Evolutionary conservation across 169 alveolate genomes (phyloP).

Genomic region (Plasmodium vinckei): DNA sequence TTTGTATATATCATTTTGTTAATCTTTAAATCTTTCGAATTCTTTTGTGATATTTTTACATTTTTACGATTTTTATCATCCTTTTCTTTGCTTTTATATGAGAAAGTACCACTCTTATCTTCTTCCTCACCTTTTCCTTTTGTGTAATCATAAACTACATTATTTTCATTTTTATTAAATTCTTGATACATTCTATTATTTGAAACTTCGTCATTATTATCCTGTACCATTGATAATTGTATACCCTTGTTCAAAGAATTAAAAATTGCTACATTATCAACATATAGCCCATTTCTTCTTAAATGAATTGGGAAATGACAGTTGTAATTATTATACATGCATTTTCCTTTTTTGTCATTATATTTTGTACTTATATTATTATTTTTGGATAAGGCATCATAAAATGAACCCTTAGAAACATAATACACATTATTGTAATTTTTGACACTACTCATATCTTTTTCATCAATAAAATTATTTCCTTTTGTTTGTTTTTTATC

Average conservation of each 20-base stretch:
- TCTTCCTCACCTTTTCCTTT: background rate
- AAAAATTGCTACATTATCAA: conserved; percentile 57
- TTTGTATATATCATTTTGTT: conserved; percentile 11
- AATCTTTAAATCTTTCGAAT: background rate
- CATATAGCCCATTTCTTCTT: conserved; percentile 74
- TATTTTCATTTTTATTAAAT: background rate
- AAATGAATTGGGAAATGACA: conserved; percentile 77
- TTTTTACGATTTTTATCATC: background rate
- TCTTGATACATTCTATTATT: background rate
- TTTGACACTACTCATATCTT: conserved; percentile 5
- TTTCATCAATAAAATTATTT: conserved; percentile 12
- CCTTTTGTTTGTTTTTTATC: conserved; percentile 15
- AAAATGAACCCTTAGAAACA: conserved; percentile 54
- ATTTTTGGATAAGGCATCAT: conserved; percentile 36
- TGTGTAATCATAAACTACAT: background rate
- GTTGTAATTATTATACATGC: conserved; percentile 72
- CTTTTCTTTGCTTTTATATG: background rate
- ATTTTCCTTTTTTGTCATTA: conserved; percentile 23
- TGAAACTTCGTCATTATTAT: background rate
- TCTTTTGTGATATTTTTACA: conserved; percentile 1
- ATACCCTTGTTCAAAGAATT: conserved; percentile 40
- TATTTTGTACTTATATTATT: conserved; percentile 1
- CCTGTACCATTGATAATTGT: conserved; percentile 12
- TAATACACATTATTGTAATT: conserved; percentile 38
- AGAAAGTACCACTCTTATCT: background rate